Evolutionary conservation across 75 land plant species (phyloP).

Genomic region (Pinus tabuliformis): DNA sequence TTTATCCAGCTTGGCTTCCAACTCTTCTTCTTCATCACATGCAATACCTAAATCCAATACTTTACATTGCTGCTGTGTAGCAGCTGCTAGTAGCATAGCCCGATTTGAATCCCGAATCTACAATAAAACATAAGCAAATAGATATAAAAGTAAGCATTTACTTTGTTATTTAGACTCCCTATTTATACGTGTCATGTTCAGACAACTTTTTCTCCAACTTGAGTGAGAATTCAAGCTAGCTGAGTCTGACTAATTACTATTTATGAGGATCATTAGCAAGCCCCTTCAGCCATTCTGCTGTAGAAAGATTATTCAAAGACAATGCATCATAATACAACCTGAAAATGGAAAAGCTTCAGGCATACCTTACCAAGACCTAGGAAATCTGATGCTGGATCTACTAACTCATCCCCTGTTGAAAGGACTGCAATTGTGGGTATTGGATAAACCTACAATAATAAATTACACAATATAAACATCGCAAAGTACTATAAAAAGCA

Average conservation of each 20-base stretch:
- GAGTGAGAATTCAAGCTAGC: not conserved
- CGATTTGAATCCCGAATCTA: conserved; percentile 98
- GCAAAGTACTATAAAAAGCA: not conserved
- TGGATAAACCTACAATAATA: conserved; percentile 61
- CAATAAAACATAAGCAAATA: conserved; percentile 10
- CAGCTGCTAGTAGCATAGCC: conserved; percentile 89
- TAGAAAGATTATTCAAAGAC: not conserved
- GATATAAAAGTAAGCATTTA: not conserved
- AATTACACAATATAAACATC: not conserved
- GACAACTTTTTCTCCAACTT: not conserved
- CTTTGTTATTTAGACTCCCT: not conserved
- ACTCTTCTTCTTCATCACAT: conserved; percentile 56
- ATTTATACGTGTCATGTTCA: not conserved
- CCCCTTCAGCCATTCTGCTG: not conserved
- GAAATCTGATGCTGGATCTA: conserved; percentile 49
- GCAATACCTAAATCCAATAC: conserved; percentile 85
- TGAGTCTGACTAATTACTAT: not conserved
- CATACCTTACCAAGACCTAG: conserved; percentile 84
- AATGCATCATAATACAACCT: not conserved
- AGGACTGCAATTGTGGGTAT: conserved; percentile 79
- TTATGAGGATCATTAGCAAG: not conserved
- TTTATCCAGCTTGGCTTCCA: conserved; percentile 48
- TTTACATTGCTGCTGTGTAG: conserved; percentile 64
- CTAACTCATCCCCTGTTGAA: conserved; percentile 95
- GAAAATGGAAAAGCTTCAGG: not conserved